Evolutionary conservation across 1,139 yeast species (phyloP).

Genomic region (Saccharomyces hybrid): DNA sequence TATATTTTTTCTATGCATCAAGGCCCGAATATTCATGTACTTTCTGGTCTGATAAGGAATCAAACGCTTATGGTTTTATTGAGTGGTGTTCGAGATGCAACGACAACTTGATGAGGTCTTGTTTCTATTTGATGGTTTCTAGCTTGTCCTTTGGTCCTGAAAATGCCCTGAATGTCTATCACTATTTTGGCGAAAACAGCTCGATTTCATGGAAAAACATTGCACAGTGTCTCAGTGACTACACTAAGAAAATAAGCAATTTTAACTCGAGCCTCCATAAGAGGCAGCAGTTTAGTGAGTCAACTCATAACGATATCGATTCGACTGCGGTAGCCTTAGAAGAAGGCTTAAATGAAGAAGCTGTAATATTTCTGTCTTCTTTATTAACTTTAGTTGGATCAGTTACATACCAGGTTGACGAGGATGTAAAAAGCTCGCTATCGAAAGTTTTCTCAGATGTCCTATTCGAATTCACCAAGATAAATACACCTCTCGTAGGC

Average conservation of each 20-base stretch:
- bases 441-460: conserved; percentile 28
- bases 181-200: conserved; percentile 33
- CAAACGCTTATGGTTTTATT: conserved; percentile 64
- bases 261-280: conserved; percentile 26
- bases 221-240: conserved; percentile 48
- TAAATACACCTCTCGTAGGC: conserved; percentile 49
- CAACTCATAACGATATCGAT: conserved; percentile 25
- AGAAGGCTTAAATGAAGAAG: conserved; percentile 70
- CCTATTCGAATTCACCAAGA: conserved; percentile 41
- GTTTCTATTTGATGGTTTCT: conserved; percentile 72
- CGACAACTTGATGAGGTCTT: conserved; percentile 74
- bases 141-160: conserved; percentile 60
- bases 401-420: conserved; percentile 38
- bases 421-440: conserved; percentile 18
- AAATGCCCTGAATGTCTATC: conserved; percentile 43
- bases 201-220: conserved; percentile 56
- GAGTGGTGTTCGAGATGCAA: conserved; percentile 85
- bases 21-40: conserved; percentile 50
- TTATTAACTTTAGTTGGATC: conserved; percentile 51
- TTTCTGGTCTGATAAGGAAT: conserved; percentile 70
- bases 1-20: conserved; percentile 60
- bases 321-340: conserved; percentile 26
- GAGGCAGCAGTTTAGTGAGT: conserved; percentile 24
- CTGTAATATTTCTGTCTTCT: conserved; percentile 68
- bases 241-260: conserved; percentile 42